Base-by-base conservation (phyloP, 345 rosid species). In the Citrus sp. region DNA sequence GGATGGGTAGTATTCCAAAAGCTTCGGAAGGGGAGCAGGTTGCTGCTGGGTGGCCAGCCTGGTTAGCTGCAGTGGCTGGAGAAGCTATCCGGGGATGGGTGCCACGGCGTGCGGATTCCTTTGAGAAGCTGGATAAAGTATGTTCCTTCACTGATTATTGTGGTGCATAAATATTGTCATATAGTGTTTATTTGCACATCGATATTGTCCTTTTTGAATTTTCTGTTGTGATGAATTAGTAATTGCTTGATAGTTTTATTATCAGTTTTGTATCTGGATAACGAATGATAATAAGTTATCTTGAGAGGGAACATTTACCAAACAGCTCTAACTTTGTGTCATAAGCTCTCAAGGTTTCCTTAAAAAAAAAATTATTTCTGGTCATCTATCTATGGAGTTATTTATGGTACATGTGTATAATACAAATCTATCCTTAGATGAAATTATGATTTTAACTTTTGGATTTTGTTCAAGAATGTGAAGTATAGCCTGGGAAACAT, bases 21-120 rank as follows among this genome's bases (percentile, higher is more conserved):
- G 91, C 93, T 77, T 82, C 75, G n/a, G 97, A 96, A 89, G 95
- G 94, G 34, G 98, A 96, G 85, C 92, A 92, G 80, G 93, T 94
- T 80, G 97, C 99, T 0, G 99, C 98, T 7, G 99, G 99, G 32
- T 96, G 99, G 99, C 99, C 99, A 75, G 88, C 94, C 67, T 96
- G 99, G 99, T 81, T 96, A 81, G 95, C 97, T 49, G 85, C 95
- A 28, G 99, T 96, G 38, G 98, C 99, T 79, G 99, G 97, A 70
- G 99, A 94, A 82, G 98, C 99, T 80, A 94, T 96, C 80, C 89
- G 80, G 72, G 99, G 99, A 60, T 95, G 98, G 99, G 72, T 93
- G 77, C 99, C 99, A 0, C 89, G 99, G 13, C 97, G 94, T 78
- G 99, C 99, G 0, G 99, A 93, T 85, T 93, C 99, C 58, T 95